phyloP scores from a whole-genome alignment of 306 rosid genomes.

The Ammopiptanthus mongolicus region DNA sequence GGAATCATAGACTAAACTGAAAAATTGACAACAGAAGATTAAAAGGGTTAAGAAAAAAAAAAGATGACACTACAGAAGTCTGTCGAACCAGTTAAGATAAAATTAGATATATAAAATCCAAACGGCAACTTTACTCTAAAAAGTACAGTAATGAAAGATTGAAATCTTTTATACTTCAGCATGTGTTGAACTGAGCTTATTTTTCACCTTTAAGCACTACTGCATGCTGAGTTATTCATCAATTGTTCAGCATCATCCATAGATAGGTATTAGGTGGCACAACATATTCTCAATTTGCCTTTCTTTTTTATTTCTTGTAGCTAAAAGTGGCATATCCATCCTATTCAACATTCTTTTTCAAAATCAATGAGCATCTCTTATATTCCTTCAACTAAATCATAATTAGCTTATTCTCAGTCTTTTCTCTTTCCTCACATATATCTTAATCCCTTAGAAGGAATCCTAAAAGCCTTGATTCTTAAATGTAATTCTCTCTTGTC shows the following conservation, averaged over 20 bases:
- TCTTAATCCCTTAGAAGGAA: constrained; percentile 6
- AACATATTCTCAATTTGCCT: constrained; percentile 22
- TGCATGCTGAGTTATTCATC: constrained; percentile 7
- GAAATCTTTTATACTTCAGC: constrained; percentile 26
- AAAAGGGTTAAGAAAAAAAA: background rate
- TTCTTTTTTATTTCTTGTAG: constrained; percentile 5
- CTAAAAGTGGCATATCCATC: constrained; percentile 36
- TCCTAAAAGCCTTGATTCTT: constrained; percentile 25
- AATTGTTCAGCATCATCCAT: constrained; percentile 21
- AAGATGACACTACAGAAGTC: background rate
- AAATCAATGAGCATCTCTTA: constrained; percentile 25
- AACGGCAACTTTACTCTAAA: constrained; percentile 24
- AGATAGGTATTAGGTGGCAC: constrained; percentile 2
- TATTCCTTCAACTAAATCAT: constrained; percentile 29
- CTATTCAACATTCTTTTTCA: constrained; percentile 30
- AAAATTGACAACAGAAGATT: background rate
- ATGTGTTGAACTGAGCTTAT: constrained; percentile 20
- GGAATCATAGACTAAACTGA: constrained; percentile 5
- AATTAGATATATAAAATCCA: constrained; percentile 19
- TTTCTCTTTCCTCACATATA: background rate
- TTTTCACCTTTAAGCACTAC: constrained; percentile 21
- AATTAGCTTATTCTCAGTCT: background rate
- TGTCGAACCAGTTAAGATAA: constrained; percentile 7
- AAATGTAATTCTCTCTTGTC: background rate
- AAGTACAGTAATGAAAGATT: constrained; percentile 29